Evolutionary conservation across 805 yeast species (phyloP).

Genomic region (Candida koratica): DNA sequence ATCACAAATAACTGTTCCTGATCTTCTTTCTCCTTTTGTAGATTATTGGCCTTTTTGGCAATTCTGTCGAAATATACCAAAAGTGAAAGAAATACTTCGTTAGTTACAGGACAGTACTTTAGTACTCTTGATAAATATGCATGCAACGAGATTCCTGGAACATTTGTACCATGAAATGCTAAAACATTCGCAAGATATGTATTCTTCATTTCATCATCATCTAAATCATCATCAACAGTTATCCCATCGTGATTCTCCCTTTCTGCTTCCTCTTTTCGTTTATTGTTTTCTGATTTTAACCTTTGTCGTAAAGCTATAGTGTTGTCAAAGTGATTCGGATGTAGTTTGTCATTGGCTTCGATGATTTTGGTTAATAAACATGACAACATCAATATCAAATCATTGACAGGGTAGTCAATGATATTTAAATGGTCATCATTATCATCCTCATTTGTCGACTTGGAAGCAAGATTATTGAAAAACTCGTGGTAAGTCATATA

Average conservation of each 20-base stretch:
- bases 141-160: constrained; percentile 90
- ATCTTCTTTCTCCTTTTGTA: constrained; percentile 24
- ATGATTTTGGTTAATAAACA: constrained; percentile 81
- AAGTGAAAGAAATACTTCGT: constrained; percentile 87
- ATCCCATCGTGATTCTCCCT: constrained; percentile 14
- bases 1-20: constrained; percentile 74
- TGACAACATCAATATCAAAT: constrained; percentile 78
- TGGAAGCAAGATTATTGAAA: constrained; percentile 24
- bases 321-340: constrained; percentile 59
- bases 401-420: constrained; percentile 77
- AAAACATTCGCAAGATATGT: constrained; percentile 64
- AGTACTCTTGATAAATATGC: constrained; percentile 86
- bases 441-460: constrained; percentile 14
- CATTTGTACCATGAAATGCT: constrained; percentile 92
- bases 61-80: constrained; percentile 93
- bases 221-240: constrained; percentile 21
- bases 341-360: constrained; percentile 82
- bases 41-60: constrained; percentile 72
- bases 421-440: constrained; percentile 66
- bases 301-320: constrained; percentile 40
- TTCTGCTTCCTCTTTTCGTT: constrained; percentile 10
- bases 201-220: constrained; percentile 43
- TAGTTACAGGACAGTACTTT: constrained; percentile 97
- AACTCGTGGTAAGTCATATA: constrained; percentile 43
- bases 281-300: constrained; percentile 29